These are phyloP conservation scores for Collybia sordida DNA, from an alignment of 768 basidiomycete genomes.

Conservation along the genomic window DNA sequence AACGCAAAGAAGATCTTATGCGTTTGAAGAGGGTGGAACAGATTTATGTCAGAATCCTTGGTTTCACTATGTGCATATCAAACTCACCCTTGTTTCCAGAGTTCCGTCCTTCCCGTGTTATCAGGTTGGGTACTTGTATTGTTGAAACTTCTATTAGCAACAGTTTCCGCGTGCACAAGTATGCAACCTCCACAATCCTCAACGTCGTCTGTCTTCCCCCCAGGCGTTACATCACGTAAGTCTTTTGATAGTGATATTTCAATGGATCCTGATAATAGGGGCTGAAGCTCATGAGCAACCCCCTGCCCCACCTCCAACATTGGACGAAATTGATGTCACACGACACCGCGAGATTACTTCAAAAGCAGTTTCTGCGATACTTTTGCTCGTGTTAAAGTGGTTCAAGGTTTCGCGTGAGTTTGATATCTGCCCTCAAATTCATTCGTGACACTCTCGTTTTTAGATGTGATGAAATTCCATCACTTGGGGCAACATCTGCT, in stretches of 20 bases:
- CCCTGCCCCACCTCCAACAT: conserved; percentile 64
- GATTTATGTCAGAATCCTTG: conserved; percentile 73
- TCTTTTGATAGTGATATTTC: conserved; percentile 1
- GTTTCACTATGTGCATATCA: background rate
- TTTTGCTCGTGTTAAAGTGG: conserved; percentile 92
- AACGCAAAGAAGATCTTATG: conserved; percentile 78
- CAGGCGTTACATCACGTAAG: conserved; percentile 67
- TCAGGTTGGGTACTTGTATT: conserved; percentile 92
- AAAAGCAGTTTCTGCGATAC: conserved; percentile 94
- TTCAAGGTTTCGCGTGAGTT: conserved; percentile 95
- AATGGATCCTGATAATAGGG: conserved; percentile 3
- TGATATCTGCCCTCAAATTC: background rate
- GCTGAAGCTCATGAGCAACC: conserved; percentile 59
- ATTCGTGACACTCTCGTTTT: background rate
- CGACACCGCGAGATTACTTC: conserved; percentile 97
- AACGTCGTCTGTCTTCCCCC: conserved; percentile 69
- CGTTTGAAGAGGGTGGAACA: conserved; percentile 87
- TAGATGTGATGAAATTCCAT: conserved; percentile 98
- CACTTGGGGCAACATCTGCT: conserved; percentile 94
- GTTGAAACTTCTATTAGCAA: conserved; percentile 88
- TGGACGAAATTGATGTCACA: conserved; percentile 91
- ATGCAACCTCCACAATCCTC: conserved; percentile 65
- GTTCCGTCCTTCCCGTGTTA: conserved; percentile 77
- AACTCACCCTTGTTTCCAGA: conserved; percentile 43
- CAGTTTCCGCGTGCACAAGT: conserved; percentile 79